Conservation (phyloP, 2,329 filamentous ascomycete species). For the Claviceps arundinis region DNA sequence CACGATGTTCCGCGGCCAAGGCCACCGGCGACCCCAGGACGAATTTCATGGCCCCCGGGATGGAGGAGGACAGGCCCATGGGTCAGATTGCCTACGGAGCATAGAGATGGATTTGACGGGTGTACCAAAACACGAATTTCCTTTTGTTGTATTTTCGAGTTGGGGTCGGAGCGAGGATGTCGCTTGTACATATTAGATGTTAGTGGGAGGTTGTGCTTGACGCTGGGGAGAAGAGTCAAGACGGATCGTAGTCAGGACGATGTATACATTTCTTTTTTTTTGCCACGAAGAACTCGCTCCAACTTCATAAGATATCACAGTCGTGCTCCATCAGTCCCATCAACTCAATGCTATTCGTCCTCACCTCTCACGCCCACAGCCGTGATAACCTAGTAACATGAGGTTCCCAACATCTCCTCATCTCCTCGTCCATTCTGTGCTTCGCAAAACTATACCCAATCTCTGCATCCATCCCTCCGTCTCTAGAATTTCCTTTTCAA, state of each 20-base stretch:
- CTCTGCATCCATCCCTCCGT: neutral
- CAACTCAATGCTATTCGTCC: neutral
- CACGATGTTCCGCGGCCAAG: conserved; percentile 89
- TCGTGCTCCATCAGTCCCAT: no score
- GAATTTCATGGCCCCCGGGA: conserved; percentile 65
- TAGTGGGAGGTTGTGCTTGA: conserved; percentile 1
- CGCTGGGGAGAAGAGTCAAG: neutral
- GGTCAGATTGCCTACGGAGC: conserved; percentile 47
- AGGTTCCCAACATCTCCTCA: neutral
- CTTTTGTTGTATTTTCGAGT: conserved; percentile 13
- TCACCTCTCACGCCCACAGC: neutral
- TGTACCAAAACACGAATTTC: conserved; percentile 23
- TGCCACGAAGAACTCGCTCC: neutral
- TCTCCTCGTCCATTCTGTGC: no score
- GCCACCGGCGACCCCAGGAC: conserved; percentile 64
- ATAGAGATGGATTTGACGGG: conserved; percentile 20
- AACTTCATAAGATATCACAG: neutral
- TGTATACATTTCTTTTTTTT: conserved; percentile 11
- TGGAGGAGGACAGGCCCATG: conserved; percentile 48
- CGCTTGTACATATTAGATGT: conserved; percentile 27
- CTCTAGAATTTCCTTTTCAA: neutral
- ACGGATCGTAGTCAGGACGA: neutral
- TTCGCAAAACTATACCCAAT: neutral
- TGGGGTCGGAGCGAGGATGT: conserved; percentile 12
- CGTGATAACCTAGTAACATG: neutral